Base-by-base conservation (phyloP, 495 filamentous ascomycete species). In the Penicillium ochrochloron region DNA sequence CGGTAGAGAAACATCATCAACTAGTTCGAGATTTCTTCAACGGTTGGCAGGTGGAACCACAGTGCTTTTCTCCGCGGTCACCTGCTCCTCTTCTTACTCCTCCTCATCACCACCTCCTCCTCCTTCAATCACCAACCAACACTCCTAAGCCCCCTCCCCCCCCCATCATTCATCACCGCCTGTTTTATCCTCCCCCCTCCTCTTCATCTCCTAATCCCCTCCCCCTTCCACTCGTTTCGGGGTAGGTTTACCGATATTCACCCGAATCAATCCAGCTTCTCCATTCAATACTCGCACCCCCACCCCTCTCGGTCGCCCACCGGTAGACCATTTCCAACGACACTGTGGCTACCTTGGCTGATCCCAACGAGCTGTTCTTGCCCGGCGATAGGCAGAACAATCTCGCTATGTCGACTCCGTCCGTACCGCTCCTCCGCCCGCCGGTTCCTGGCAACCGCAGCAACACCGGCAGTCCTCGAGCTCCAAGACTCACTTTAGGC, bases 391-490 rank as follows among this genome's bases (percentile, higher is more conserved):
- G 78, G 77, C 78, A 80, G 68, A 76, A 75, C 75, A 78, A 74
- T 70, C 84, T 85, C 75, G 85, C 82, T 68, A 94, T 95, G 90
- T 89, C 91, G 53, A 87, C 91, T 35, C 87, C 91, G 37, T 88
- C 90, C 62, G 87, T 94, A 25, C 92, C 93, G 55, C 86, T 96
- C 57, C 86, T 94, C 39, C 90, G 93, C 50, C 92, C 93, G 42
- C 91, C 92, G 60, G 88, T 96, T 60, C 90, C 90, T 31, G 91
- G 92, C 63, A 83, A 83, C 69, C 88, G 90, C 74, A 81, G 78
- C 62, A 85, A 84, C 59, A 78, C 83, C 67, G 70, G 70, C 60
- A 73, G 85, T 60, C 78, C 84, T 27, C 83, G 90, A 72, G 81
- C 89, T 46, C 93, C 93, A 23, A 89, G 92, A 68, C 83, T 97